A percentile compares a stretch with the other conserved stretches of the same genome.
Conservation (phyloP, 176 grass and related monocot genomes). For the Thinopyrum elongatum region DNA sequence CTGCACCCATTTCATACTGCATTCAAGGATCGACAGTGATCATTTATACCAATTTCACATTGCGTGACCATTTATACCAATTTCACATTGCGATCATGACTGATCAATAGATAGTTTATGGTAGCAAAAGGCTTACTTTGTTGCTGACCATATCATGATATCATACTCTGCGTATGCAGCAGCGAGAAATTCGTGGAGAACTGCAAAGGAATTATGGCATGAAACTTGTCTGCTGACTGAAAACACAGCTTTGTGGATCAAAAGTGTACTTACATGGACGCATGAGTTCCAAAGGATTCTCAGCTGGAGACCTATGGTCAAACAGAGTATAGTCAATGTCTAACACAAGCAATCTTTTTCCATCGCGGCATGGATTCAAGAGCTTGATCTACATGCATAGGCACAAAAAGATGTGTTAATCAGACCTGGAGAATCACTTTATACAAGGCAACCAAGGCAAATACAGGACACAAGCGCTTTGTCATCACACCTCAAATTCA, state of each 20-base stretch:
- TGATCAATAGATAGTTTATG: background rate
- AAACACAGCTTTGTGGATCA: background rate
- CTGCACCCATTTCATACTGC: conserved; percentile 98
- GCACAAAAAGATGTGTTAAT: conserved; percentile 15
- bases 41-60: background rate
- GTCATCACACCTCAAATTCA: background rate
- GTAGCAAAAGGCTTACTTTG: conserved; percentile 52
- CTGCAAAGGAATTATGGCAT: conserved; percentile 38
- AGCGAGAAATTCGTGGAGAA: conserved; percentile 94
- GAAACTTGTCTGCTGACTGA: background rate
- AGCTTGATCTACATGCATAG: conserved; percentile 77
- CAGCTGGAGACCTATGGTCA: conserved; percentile 82
- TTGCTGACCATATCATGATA: conserved; percentile 99
- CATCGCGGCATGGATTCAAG: conserved; percentile 85
- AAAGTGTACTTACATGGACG: conserved; percentile 73
- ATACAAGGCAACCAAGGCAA: background rate
- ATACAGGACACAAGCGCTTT: background rate
- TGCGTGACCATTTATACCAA: background rate
- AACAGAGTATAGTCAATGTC: conserved; percentile 99
- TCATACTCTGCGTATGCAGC: conserved; percentile 90
- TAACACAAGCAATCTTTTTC: conserved; percentile 92
- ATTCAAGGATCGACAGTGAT: conserved; percentile 15
- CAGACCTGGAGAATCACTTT: background rate
- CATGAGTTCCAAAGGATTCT: conserved; percentile 93
- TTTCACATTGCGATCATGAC: conserved; percentile 21